Evolutionary conservation across 352 stramenopile species (phyloP).

Genomic region (Globisporangium recalcitrans): DNA sequence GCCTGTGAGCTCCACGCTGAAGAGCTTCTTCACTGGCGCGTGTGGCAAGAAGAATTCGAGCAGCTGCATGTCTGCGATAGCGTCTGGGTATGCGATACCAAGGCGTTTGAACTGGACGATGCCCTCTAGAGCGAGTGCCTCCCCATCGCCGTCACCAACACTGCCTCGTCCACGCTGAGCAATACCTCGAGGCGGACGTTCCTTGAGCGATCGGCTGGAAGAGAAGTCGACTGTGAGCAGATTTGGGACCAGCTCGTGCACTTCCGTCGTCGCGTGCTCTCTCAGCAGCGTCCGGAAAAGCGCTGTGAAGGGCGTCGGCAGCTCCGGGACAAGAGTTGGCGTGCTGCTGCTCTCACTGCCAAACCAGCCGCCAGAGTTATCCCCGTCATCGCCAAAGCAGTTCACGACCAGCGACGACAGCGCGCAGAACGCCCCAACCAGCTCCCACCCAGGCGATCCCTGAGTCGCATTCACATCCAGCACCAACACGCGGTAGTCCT

Average conservation of each 20-base stretch:
- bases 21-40: constrained; percentile 55
- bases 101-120: constrained; percentile 40
- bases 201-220: constrained; percentile 19
- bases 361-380: neutral
- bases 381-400: constrained; percentile 21
- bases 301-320: constrained; percentile 34
- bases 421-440: constrained; percentile 41
- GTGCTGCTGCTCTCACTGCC: neutral
- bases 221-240: constrained; percentile 54
- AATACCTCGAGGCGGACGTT: constrained; percentile 13
- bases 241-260: constrained; percentile 56
- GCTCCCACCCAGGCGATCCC: constrained; percentile 3
- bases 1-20: constrained; percentile 53
- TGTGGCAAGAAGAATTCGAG: constrained; percentile 29
- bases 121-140: constrained; percentile 15
- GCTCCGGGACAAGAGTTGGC: constrained; percentile 2
- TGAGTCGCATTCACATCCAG: constrained; percentile 28
- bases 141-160: neutral
- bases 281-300: constrained; percentile 39
- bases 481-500: constrained; percentile 52
- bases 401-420: constrained; percentile 67
- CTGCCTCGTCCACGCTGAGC: neutral
- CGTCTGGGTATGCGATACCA: constrained; percentile 17
- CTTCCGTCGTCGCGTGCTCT: constrained; percentile 42
- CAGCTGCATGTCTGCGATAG: neutral